phyloP scores from a whole-genome alignment of 2,329 filamentous ascomycete genomes.

The Cladophialophora bantiana region DNA sequence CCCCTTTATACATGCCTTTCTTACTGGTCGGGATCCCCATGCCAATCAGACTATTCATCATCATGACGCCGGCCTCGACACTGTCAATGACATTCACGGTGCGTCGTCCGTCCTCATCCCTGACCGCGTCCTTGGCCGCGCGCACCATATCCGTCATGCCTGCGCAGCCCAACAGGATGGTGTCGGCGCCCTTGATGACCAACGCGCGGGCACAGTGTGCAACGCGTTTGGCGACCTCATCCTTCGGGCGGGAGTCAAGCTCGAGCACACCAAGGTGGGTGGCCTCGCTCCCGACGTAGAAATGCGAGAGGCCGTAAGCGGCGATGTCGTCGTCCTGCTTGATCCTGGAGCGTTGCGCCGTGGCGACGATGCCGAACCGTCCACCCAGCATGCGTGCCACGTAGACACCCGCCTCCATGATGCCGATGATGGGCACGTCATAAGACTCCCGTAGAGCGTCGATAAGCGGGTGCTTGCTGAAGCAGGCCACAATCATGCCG shows the following conservation, averaged over 20 bases:
- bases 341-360: constrained; percentile 49
- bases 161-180: constrained; percentile 56
- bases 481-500: constrained; percentile 59
- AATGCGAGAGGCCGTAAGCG: constrained; percentile 52
- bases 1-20: constrained; percentile 43
- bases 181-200: constrained; percentile 53
- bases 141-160: constrained; percentile 58
- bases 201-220: constrained; percentile 49
- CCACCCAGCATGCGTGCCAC: constrained; percentile 58
- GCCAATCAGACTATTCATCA: constrained; percentile 41
- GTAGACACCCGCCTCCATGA: constrained; percentile 61
- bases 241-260: constrained; percentile 49
- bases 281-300: constrained; percentile 53
- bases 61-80: constrained; percentile 52
- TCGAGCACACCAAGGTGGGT: constrained; percentile 56
- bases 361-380: constrained; percentile 55
- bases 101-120: constrained; percentile 46
- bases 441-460: constrained; percentile 57
- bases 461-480: constrained; percentile 57
- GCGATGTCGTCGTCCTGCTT: constrained; percentile 51
- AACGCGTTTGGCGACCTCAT: constrained; percentile 51
- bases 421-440: constrained; percentile 55
- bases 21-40: constrained; percentile 45
- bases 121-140: constrained; percentile 57
- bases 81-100: constrained; percentile 59